Conservation (phyloP, 768 basidiomycete genomes). For the Clitopilus hobsonii region DNA sequence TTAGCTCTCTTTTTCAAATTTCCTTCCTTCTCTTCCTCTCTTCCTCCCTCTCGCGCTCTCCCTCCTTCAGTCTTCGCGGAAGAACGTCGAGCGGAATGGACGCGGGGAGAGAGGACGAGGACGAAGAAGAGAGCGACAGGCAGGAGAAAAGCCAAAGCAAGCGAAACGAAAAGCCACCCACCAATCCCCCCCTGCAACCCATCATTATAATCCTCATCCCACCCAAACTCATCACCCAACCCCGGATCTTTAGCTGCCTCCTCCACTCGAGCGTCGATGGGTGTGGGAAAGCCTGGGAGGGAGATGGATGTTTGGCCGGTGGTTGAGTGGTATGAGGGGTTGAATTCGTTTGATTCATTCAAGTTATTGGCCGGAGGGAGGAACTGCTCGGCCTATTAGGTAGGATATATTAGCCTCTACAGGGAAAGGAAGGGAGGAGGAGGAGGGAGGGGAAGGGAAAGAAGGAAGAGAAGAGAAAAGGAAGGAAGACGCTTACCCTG, state of each 20-base stretch:
- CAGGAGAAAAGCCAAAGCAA: too few species aligned
- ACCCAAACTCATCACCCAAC: conserved; percentile 20
- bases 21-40: too few species aligned
- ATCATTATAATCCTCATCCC: conserved; percentile 24
- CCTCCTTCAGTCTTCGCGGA: too few species aligned
- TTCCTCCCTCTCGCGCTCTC: too few species aligned
- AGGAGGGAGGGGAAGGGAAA: not conserved
- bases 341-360: conserved; percentile 24
- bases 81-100: too few species aligned
- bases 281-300: conserved; percentile 17
- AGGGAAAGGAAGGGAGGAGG: not conserved
- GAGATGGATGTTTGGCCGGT: conserved; percentile 14
- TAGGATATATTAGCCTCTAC: too few species aligned
- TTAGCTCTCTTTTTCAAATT: too few species aligned
- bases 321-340: conserved; percentile 23
- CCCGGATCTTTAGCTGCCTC: conserved; percentile 11
- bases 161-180: too few species aligned
- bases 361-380: conserved; percentile 23
- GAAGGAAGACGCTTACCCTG: not conserved
- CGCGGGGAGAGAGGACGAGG: too few species aligned
- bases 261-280: conserved; percentile 13
- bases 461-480: not conserved
- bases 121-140: too few species aligned
- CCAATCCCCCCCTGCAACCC: conserved; percentile 23
- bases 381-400: conserved; percentile 23